These are phyloP conservation scores for Lyophyllum semitale DNA, from an alignment of 768 basidiomycete species.

Conservation along the genomic window DNA sequence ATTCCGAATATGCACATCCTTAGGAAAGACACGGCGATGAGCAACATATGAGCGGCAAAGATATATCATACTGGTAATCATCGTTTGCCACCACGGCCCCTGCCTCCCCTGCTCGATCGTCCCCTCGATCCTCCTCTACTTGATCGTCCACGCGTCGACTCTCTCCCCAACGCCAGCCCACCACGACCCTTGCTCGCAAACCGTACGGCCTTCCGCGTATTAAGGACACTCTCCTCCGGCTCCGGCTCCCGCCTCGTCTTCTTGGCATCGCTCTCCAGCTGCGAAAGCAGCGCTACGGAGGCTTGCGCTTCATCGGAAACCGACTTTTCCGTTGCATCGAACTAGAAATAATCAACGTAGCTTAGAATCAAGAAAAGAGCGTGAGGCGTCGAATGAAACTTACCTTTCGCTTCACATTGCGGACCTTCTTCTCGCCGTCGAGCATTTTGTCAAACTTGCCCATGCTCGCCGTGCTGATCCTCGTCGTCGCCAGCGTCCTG, in stretches of 20 bases:
- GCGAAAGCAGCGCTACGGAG: constrained; percentile 74
- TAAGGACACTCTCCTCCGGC: constrained; percentile 62
- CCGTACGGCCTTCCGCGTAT: constrained; percentile 87
- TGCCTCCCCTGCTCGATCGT: constrained; percentile 19
- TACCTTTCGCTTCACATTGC: constrained; percentile 93
- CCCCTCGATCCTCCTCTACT: too few species aligned
- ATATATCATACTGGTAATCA: constrained; percentile 9
- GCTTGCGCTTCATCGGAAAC: constrained; percentile 67
- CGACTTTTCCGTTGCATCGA: constrained; percentile 78
- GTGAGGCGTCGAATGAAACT: constrained; percentile 12
- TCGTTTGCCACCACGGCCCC: constrained; percentile 26
- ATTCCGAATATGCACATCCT: not conserved
- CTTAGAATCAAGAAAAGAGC: not conserved
- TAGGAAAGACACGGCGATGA: not conserved
- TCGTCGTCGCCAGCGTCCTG: constrained; percentile 70
- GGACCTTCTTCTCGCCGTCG: constrained; percentile 88
- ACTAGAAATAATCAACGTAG: constrained; percentile 46
- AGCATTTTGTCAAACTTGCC: constrained; percentile 90
- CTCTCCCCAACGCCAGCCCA: constrained; percentile 55
- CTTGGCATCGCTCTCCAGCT: constrained; percentile 73
- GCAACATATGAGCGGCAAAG: not conserved
- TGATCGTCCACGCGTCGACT: constrained; percentile 27
- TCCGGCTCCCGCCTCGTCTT: constrained; percentile 52
- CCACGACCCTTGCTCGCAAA: constrained; percentile 72
- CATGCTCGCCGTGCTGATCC: constrained; percentile 91